Percentiles rank a stretch among this genome's conserved stretches.
Conservation (phyloP, 2,329 filamentous ascomycete genomes). For the Raffaelea arxii region DNA sequence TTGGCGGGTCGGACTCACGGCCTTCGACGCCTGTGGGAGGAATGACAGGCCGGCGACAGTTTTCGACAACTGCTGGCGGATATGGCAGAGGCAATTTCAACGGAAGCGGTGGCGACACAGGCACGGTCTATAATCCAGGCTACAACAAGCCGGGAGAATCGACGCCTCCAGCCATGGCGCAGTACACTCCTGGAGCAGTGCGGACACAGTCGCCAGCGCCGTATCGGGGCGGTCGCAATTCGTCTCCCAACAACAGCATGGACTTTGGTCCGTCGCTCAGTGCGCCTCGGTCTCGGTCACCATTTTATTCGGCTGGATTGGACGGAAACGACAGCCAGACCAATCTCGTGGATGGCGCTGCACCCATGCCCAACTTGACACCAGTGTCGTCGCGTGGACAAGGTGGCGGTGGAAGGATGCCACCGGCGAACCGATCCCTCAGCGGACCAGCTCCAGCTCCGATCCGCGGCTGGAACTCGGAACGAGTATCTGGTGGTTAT, state of each 20-base stretch:
- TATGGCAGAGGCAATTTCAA: not conserved
- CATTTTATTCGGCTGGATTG: slow-evolving; percentile 32
- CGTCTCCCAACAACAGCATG: slow-evolving; percentile 14
- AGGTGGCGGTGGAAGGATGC: no score
- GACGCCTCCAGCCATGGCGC: slow-evolving; percentile 5
- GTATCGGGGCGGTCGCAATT: slow-evolving; percentile 3
- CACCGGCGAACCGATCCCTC: not conserved
- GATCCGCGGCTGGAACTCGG: slow-evolving; percentile 13
- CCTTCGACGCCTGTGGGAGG: slow-evolving; percentile 38
- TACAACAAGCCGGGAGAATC: slow-evolving; percentile 10
- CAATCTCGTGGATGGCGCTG: slow-evolving; percentile 43
- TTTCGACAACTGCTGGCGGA: slow-evolving; percentile 5
- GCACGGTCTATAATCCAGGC: slow-evolving; percentile 11
- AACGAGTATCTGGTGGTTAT: slow-evolving; percentile 43
- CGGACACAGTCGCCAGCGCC: slow-evolving; percentile 10
- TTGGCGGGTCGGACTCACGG: slow-evolving; percentile 33
- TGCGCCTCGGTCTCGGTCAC: slow-evolving; percentile 29
- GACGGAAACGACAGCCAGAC: slow-evolving; percentile 43
- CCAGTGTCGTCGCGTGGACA: not conserved
- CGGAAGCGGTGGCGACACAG: slow-evolving; percentile 3
- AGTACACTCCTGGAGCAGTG: not conserved
- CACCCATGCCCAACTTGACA: slow-evolving; percentile 30
- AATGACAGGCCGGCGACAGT: slow-evolving; percentile 19
- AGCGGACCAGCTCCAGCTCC: not conserved
- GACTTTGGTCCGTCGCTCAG: slow-evolving; percentile 14